Evolutionary conservation across 805 yeast genomes (phyloP), one percentile per base, ranked within the genome.

Genomic region (Teunomyces tritomae): DNA sequence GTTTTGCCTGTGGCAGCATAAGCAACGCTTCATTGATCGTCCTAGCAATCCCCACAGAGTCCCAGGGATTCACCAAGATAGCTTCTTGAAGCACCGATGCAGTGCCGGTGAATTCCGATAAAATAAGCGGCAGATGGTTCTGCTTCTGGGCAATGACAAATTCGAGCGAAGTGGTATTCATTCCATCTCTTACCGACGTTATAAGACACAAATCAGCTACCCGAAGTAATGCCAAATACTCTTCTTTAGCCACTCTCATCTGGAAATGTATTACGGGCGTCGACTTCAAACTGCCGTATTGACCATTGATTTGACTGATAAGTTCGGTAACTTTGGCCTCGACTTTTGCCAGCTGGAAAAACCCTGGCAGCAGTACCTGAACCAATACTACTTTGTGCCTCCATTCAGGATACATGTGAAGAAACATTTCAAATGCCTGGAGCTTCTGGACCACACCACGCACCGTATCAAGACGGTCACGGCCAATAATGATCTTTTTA

Each of bases 61-160:
- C 98, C 96, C 97, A 94, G 6, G 99, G 99, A 57, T 94, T 94
- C 30, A 94, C 94, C 53, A 86, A 80, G 44, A 88, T 76, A 0
- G 96, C 88, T 51, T 85, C 88, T 46, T 74, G 76, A 46, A 87
- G 65, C 2, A 85, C 85, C 2, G 87, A 71, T 0, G 89, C 81
- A 3, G 95, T 84, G 39, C 99, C 99, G 47, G 96, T 87, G 62
- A 94, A 94, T 70, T 94, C 99, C 17, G 96, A 87, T 39, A 94
- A 70, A 33, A 94, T 82, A 59, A 95, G 76, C 0, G 98, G 96
- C 2, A 87, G 79, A 52, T 76, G 73, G 51, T 83, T 79, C 51
- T 80, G 71, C 58, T 88, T 84, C 65, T 89, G 96, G 56, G 97
- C 88, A 39, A 91, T 83, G 39, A 91, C 94, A 64, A 82, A 94